A percentile compares a stretch with the other conserved stretches of the same genome.
Conservation (phyloP, 768 basidiomycete species). For the Lyophyllum shimeji region DNA sequence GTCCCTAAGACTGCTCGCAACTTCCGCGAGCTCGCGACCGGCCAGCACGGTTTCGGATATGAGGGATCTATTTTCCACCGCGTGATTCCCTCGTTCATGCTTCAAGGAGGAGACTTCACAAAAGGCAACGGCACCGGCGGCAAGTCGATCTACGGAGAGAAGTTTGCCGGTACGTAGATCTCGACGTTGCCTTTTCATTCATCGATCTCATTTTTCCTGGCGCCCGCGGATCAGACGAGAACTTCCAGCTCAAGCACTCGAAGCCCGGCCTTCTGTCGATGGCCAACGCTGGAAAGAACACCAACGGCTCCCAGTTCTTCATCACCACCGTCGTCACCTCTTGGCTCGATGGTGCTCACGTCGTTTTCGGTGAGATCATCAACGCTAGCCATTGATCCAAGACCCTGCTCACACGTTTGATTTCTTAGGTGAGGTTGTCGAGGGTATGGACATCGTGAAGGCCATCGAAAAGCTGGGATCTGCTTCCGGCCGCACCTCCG, state of each 20-base stretch:
- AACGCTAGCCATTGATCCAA: not conserved
- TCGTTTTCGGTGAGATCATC: conserved; percentile 71
- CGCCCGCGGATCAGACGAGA: conserved; percentile 62
- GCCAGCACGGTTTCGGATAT: conserved; percentile 76
- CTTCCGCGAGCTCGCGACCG: conserved; percentile 89
- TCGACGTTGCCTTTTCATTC: not conserved
- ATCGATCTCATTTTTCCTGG: not conserved
- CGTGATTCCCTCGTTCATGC: conserved; percentile 81
- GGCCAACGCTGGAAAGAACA: conserved; percentile 81
- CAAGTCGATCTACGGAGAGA: conserved; percentile 74
- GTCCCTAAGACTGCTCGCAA: conserved; percentile 77
- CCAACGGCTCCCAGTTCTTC: conserved; percentile 90
- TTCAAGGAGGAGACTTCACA: conserved; percentile 91
- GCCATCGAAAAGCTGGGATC: conserved; percentile 40
- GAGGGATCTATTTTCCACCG: conserved; percentile 71
- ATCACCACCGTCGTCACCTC: conserved; percentile 77
- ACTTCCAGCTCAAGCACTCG: conserved; percentile 74
- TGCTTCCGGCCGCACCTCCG: conserved; percentile 37
- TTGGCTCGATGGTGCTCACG: conserved; percentile 83
- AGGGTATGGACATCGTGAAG: conserved; percentile 58
- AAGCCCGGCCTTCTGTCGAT: conserved; percentile 70
- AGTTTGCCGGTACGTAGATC: conserved; percentile 52
- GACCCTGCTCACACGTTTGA: not conserved
- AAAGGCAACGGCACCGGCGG: conserved; percentile 70
- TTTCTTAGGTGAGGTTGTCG: conserved; percentile 58